Percentiles rank a stretch among this genome's conserved stretches.
Conservation (phyloP, 164 flowering plant species). For the Vitis riparia region DNA sequence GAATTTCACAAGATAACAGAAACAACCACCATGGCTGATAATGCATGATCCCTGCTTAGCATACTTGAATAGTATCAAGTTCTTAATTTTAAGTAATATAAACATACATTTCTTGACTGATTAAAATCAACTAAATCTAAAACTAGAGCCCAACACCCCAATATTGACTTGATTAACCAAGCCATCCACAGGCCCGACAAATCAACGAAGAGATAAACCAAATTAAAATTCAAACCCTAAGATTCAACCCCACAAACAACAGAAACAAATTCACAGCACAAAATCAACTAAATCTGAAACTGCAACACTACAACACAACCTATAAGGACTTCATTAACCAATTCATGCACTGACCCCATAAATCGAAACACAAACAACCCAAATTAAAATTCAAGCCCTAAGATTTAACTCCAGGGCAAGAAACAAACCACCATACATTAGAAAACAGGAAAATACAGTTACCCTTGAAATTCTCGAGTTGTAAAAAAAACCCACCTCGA, state of each 20-base stretch:
- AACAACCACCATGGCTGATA: not conserved
- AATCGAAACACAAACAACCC: not conserved
- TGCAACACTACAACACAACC: not conserved
- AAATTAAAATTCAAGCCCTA: not conserved
- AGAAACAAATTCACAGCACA: too few species aligned
- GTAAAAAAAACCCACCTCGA: slow-evolving; percentile 9
- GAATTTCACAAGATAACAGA: not conserved
- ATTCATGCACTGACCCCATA: not conserved
- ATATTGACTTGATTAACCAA: not conserved
- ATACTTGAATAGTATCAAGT: not conserved
- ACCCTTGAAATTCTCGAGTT: not conserved
- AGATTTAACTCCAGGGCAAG: not conserved
- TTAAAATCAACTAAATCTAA: not conserved
- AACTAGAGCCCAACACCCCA: not conserved
- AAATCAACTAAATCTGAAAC: not conserved
- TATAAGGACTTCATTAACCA: not conserved
- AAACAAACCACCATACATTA: not conserved
- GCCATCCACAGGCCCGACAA: not conserved
- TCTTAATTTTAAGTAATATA: not conserved
- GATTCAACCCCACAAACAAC: not conserved
- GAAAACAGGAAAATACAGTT: not conserved
- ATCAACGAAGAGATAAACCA: not conserved
- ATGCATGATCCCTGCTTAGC: not conserved
- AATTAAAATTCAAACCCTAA: slow-evolving; percentile 1
- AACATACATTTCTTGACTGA: not conserved